A percentile compares a stretch with the other conserved stretches of the same genome.
phyloP scores from a whole-genome alignment of 2,329 filamentous ascomycete species.

The Xylariaceae sp. region DNA sequence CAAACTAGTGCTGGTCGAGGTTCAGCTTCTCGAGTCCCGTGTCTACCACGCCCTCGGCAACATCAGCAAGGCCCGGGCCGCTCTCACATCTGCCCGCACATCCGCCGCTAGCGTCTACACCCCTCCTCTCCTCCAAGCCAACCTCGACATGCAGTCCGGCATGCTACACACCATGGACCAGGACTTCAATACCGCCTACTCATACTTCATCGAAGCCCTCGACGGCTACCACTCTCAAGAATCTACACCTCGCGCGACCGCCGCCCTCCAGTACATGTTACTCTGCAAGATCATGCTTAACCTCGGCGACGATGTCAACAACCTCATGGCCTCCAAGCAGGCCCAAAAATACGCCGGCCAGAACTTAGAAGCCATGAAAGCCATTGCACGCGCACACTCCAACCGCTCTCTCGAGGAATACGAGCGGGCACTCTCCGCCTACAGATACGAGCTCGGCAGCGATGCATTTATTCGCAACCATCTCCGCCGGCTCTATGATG shows the following conservation, averaged over 20 bases:
- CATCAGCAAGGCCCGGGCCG: slow-evolving; percentile 90
- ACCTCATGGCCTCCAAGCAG: slow-evolving; percentile 92
- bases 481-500: slow-evolving; percentile 90
- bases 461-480: slow-evolving; percentile 97
- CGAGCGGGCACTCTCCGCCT: slow-evolving; percentile 84
- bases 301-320: slow-evolving; percentile 90
- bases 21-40: slow-evolving; percentile 92
- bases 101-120: slow-evolving; percentile 97
- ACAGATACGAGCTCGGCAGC: slow-evolving; percentile 88
- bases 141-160: slow-evolving; percentile 97
- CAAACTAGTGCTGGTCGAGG: slow-evolving; percentile 96
- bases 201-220: slow-evolving; percentile 98
- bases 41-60: slow-evolving; percentile 98
- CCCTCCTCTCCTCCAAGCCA: slow-evolving; percentile 88
- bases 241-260: slow-evolving; percentile 84
- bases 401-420: slow-evolving; percentile 97
- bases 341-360: slow-evolving; percentile 94
- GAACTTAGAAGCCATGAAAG: slow-evolving; percentile 98
- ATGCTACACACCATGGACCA: slow-evolving; percentile 98
- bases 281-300: slow-evolving; percentile 99
- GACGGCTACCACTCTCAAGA: slow-evolving; percentile 96
- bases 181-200: slow-evolving; percentile 98
- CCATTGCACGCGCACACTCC: slow-evolving; percentile 89
- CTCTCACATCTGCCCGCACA: slow-evolving; percentile 88
- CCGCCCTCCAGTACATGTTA: slow-evolving; percentile 97